A percentile compares a stretch with the other conserved stretches of the same genome.
phyloP scores from a whole-genome alignment of 2,329 filamentous ascomycete species.

The Stagonosporopsis rhizophila region DNA sequence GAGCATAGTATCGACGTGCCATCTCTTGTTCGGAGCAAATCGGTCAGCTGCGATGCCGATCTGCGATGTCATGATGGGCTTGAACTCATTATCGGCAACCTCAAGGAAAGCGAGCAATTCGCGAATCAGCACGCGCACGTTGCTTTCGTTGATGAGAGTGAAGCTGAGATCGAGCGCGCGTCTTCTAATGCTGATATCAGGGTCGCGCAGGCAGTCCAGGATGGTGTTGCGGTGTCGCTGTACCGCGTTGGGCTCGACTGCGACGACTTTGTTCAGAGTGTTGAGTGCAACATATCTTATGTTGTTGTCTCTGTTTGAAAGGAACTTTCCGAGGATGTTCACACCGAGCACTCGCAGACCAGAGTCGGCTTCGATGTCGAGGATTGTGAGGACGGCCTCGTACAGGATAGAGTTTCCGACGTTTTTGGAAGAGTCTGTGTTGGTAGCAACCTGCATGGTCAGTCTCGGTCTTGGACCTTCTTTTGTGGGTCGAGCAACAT shows the following conservation, averaged over 20 bases:
- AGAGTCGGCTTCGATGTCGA: constrained; percentile 97
- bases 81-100: constrained; percentile 97
- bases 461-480: constrained; percentile 18
- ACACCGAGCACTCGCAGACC: constrained; percentile 92
- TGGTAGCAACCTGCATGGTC: constrained; percentile 76
- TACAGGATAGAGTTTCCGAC: constrained; percentile 98
- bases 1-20: constrained; percentile 98
- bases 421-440: constrained; percentile 97
- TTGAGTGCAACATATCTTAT: constrained; percentile 98
- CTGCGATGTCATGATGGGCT: constrained; percentile 96
- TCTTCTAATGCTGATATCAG: constrained; percentile 95
- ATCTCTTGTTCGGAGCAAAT: constrained; percentile 95
- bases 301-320: constrained; percentile 99
- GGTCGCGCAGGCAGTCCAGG: constrained; percentile 91
- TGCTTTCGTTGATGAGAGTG: constrained; percentile 95
- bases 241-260: constrained; percentile 96
- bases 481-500: neutral
- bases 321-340: constrained; percentile 97
- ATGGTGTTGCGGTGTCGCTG: constrained; percentile 98
- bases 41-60: constrained; percentile 97
- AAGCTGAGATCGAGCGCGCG: constrained; percentile 97
- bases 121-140: constrained; percentile 90
- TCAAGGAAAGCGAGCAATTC: constrained; percentile 95
- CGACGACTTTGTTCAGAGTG: constrained; percentile 96
- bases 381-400: constrained; percentile 93